Conservation (phyloP, 441 rosid genomes). For the Croton laevigatus region DNA sequence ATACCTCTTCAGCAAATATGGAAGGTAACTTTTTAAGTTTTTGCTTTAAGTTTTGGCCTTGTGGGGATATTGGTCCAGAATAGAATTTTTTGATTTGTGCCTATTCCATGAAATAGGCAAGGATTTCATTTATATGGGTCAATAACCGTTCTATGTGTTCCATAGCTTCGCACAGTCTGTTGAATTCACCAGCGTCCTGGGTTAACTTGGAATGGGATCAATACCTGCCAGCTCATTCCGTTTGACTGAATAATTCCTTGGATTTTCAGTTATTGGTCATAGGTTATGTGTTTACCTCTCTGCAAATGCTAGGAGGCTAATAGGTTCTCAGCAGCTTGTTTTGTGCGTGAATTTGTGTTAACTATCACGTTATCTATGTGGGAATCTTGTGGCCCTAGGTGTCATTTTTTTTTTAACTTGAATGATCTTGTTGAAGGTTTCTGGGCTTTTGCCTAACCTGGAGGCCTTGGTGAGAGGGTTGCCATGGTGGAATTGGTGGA, state of each 20-base stretch:
- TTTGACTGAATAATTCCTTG: not conserved
- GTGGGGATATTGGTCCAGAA: not conserved
- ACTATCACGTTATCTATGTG: slow-evolving; percentile 34
- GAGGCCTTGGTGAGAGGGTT: slow-evolving; percentile 77
- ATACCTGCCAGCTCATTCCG: not conserved
- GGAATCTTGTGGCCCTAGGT: slow-evolving; percentile 43
- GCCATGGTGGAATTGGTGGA: slow-evolving; percentile 71
- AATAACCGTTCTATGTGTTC: not conserved
- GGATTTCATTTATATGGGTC: not conserved
- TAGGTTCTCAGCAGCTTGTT: slow-evolving; percentile 25
- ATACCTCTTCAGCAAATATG: slow-evolving; percentile 71
- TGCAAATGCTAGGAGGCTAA: slow-evolving; percentile 5
- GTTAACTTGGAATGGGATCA: not conserved
- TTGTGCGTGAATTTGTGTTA: slow-evolving; percentile 24
- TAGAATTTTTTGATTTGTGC: not conserved
- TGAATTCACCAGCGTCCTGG: not conserved
- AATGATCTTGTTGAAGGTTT: slow-evolving; percentile 87
- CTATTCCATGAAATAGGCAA: not conserved
- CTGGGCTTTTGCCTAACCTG: slow-evolving; percentile 57
- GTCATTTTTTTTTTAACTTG: slow-evolving; percentile 46
- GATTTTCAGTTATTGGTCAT: slow-evolving; percentile 8
- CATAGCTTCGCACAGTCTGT: not conserved
- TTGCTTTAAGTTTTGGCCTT: too few relatives aligned
- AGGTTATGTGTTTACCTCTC: slow-evolving; percentile 13
- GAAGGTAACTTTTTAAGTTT: slow-evolving; percentile 42